Evolutionary conservation across 345 rosid species (phyloP).

Genomic region (Zanthoxylum bungeanum): DNA sequence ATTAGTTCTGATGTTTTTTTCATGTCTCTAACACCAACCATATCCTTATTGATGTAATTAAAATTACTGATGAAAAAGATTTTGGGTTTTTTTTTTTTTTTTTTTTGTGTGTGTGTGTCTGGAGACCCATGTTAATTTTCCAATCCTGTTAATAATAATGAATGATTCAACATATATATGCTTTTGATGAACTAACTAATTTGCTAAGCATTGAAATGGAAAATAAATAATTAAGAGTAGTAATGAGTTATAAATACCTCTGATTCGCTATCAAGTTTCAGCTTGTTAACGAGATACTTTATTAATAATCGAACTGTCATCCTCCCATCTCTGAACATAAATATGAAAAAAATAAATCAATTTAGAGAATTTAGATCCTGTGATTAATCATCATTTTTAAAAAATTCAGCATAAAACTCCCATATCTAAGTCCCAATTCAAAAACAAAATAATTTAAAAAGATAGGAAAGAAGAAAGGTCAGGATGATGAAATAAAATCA

Average conservation of each 20-base stretch:
- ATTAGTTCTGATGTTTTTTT: constrained; percentile 58
- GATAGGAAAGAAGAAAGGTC: background rate
- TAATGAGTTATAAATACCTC: constrained; percentile 58
- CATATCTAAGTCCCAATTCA: no score
- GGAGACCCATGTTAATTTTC: constrained; percentile 4
- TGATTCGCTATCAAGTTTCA: constrained; percentile 79
- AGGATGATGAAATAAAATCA: background rate
- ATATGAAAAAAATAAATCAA: no score
- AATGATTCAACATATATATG: constrained; percentile 12
- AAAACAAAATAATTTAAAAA: no score
- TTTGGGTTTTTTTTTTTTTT: constrained; percentile 21
- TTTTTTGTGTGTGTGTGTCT: constrained; percentile 1
- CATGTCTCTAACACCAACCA: constrained; percentile 51
- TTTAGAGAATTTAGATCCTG: no score
- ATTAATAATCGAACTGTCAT: constrained; percentile 86
- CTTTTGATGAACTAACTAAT: background rate
- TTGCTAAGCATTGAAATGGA: constrained; percentile 10
- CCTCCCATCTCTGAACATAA: constrained; percentile 89
- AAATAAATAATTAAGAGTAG: constrained; percentile 21
- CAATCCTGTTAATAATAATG: constrained; percentile 9
- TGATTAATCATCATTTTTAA: no score
- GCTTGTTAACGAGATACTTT: constrained; percentile 92
- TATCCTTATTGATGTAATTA: constrained; percentile 16
- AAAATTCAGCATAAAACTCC: no score
- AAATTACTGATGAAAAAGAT: constrained; percentile 2